Evolutionary conservation across 768 basidiomycete species (phyloP), one percentile per base, ranked within the genome.

Genomic region (Chalciporus sphaerocephalus): DNA sequence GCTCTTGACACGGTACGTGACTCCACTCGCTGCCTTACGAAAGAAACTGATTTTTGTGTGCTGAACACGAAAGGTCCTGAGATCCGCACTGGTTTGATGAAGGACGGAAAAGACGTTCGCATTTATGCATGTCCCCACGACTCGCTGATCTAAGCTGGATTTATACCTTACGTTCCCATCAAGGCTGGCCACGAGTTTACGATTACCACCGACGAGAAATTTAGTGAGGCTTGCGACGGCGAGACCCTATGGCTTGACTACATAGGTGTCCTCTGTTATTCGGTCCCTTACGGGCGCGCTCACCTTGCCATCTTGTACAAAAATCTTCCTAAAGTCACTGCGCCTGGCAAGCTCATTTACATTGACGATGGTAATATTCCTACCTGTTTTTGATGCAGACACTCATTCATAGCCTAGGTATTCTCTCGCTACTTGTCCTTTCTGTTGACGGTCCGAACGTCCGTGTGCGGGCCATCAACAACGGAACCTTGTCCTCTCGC

Each of bases 271-370:
- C 33, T 16, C 48, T 32, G 32, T 44, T 47, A 24, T 41, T 12
- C 1, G 16, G 16, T 25, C 41, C 39, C 34, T 40, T 22, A 28
- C 10, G 13, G 17, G 6, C 18, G 15, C 46, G 22, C 42, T 55
- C 34, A 56, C 10, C 22, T 23, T 7, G 20, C 3, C 13, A 28
- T 33, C 17, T 38, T 16, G 17, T 58, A 95, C 92, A 69, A 71
- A 70, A 98, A 98, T 70, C 74, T 99, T 52, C 79, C 91, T 67
- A 97, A 92, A 70, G 96, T 98, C 50, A 96, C 94, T 53, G 80
- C 89, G 7, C 89, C 89, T n/a, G 96, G 96, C 53, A 97, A 97
- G 68, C 81, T 92, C 57, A 91, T 99, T 69, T 98, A 94, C 66
- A 83, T 98, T 54, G 96, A 99, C 61, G 96, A 99, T 62, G 96